Conservation (phyloP, 2,329 filamentous ascomycete genomes). For the Venturiaceae sp. region DNA sequence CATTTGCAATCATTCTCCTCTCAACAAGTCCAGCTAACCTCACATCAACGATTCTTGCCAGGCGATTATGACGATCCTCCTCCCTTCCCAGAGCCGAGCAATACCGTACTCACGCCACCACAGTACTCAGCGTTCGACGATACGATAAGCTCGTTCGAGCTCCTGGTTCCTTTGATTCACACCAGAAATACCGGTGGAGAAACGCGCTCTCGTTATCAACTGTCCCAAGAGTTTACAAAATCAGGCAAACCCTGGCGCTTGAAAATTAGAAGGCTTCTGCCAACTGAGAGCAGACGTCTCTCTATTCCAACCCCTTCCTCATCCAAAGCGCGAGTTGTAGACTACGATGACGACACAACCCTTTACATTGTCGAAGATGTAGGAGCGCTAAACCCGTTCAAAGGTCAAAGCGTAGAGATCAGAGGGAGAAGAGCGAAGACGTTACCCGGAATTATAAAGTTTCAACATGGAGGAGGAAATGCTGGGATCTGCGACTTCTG, state of each 20-base stretch:
- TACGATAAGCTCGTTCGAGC: not conserved
- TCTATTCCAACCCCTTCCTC: not conserved
- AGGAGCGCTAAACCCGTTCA: not conserved
- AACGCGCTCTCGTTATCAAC: not conserved
- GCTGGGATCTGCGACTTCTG: slow-evolving; percentile 13
- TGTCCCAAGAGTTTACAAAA: slow-evolving; percentile 2
- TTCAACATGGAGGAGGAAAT: not conserved
- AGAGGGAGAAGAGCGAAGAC: slow-evolving; percentile 1
- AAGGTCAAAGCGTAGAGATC: not conserved
- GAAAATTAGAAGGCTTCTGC: not conserved
- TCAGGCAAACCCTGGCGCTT: not conserved
- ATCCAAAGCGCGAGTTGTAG: not conserved
- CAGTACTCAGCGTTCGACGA: slow-evolving; percentile 1
- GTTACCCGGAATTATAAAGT: not conserved
- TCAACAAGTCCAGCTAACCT: not conserved
- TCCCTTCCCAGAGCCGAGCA: not conserved
- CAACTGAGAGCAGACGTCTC: not conserved
- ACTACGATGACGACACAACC: slow-evolving; percentile 4
- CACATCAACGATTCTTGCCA: not conserved
- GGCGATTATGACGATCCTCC: not conserved
- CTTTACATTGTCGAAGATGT: not conserved
- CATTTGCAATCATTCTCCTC: not conserved
- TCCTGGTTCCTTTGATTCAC: not conserved
- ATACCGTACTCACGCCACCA: not conserved
- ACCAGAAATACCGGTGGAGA: not conserved